Conservation (phyloP, 73 alveolate species). For the Paramecium biaurelia region DNA sequence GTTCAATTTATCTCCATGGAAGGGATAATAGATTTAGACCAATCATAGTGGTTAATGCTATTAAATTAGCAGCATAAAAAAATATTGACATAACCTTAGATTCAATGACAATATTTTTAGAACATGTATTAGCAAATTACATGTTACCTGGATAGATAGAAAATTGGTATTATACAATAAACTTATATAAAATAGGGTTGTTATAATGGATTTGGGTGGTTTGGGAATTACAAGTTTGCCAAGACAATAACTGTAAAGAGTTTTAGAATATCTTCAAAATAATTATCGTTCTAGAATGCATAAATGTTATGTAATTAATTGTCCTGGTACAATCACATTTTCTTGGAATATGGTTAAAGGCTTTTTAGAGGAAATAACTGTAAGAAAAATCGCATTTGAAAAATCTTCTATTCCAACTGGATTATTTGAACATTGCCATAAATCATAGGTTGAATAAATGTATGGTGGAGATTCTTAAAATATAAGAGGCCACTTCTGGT, state of each 20-base stretch:
- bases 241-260: constrained; percentile 42
- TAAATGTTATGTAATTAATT: constrained; percentile 65
- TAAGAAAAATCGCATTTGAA: constrained; percentile 32
- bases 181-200: constrained; percentile 56
- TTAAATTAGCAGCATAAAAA: constrained; percentile 27
- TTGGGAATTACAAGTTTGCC: constrained; percentile 65
- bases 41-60: constrained; percentile 62
- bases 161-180: neutral
- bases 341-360: constrained; percentile 64
- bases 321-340: constrained; percentile 58
- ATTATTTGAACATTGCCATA: neutral
- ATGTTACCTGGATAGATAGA: constrained; percentile 66
- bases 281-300: constrained; percentile 70
- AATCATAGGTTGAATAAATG: neutral
- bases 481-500: neutral
- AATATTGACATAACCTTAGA: constrained; percentile 1
- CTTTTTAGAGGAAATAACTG: constrained; percentile 65
- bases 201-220: constrained; percentile 61
- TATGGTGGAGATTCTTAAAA: neutral
- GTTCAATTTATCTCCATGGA: constrained; percentile 71
- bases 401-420: neutral
- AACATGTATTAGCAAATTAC: constrained; percentile 25
- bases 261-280: constrained; percentile 48
- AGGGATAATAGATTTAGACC: constrained; percentile 70
- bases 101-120: constrained; percentile 41